Evolutionary conservation across 2,329 filamentous ascomycete genomes (phyloP).

Genomic region (Aspergillus proliferans): DNA sequence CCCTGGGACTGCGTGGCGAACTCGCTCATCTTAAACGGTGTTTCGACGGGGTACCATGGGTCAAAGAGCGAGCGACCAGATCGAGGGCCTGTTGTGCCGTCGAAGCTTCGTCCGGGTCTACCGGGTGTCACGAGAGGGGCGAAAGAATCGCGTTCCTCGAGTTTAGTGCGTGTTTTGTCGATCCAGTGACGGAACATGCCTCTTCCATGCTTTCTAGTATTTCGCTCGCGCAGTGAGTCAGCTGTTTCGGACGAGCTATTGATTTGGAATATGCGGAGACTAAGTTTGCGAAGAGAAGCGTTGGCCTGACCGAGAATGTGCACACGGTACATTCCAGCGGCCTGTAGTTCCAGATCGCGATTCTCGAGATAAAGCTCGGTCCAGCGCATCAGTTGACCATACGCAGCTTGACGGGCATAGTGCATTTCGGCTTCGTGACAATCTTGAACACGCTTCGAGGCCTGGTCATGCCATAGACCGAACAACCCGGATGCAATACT

Average conservation of each 20-base stretch:
- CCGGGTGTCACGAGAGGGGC: conserved; percentile 21
- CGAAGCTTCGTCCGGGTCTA: conserved; percentile 15
- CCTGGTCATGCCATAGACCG: conserved; percentile 38
- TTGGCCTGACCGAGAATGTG: conserved; percentile 43
- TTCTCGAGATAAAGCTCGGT: conserved; percentile 27
- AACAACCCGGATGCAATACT: conserved; percentile 32
- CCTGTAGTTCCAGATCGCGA: conserved; percentile 38
- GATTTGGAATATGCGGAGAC: conserved; percentile 52
- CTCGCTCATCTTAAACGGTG: conserved; percentile 33
- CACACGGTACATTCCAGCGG: conserved; percentile 41
- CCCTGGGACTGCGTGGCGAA: conserved; percentile 25
- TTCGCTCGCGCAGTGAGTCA: conserved; percentile 47
- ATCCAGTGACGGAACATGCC: conserved; percentile 53
- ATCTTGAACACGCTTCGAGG: conserved; percentile 29
- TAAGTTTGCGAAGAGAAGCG: conserved; percentile 49
- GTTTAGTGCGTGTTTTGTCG: conserved; percentile 34
- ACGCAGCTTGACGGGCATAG: conserved; percentile 33
- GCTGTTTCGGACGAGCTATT: conserved; percentile 47
- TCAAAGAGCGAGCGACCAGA: conserved; percentile 25
- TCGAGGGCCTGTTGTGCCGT: conserved; percentile 13
- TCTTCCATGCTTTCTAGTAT: conserved; percentile 49
- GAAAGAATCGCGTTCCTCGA: conserved; percentile 24
- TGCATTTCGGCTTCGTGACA: conserved; percentile 32
- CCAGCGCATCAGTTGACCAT: conserved; percentile 33
- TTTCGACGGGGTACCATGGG: conserved; percentile 31